Evolutionary conservation across 1,284 basidiomycete species (phyloP).

Genomic region (Melampsora americana): DNA sequence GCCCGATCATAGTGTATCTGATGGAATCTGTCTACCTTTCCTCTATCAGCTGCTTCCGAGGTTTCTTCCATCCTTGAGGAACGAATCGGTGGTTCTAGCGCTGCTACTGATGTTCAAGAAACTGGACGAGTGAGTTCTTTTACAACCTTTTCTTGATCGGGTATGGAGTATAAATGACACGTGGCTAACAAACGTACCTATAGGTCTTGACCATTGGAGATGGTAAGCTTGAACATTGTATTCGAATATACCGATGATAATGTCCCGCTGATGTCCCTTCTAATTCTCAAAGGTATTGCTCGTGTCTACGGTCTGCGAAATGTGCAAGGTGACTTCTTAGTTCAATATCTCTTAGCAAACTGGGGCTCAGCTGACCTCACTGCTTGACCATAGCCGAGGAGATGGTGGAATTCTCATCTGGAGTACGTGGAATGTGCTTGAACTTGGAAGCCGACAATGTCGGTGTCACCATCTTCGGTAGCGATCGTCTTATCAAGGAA

Average conservation of each 20-base stretch:
- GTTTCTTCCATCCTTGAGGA: conserved; percentile 98
- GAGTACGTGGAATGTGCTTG: conserved; percentile 85
- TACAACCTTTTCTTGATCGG: conserved; percentile 47
- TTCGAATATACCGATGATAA: background rate
- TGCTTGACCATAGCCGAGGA: conserved; percentile 72
- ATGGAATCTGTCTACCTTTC: background rate
- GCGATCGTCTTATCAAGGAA: conserved; percentile 99
- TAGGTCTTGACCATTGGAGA: conserved; percentile 81
- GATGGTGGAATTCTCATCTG: conserved; percentile 99
- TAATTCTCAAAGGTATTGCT: conserved; percentile 40
- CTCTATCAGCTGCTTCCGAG: conserved; percentile 81
- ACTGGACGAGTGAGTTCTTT: conserved; percentile 88
- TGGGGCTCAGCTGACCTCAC: background rate
- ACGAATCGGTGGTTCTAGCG: conserved; percentile 86
- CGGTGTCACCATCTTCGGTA: conserved; percentile 99
- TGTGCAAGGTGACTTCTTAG: conserved; percentile 64
- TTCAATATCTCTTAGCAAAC: conserved; percentile 22
- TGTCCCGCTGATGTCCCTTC: conserved; percentile 10
- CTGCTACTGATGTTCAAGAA: conserved; percentile 94
- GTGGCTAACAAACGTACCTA: background rate
- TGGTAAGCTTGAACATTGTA: conserved; percentile 72
- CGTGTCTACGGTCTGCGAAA: conserved; percentile 80
- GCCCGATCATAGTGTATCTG: background rate
- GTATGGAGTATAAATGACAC: background rate
- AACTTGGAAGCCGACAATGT: conserved; percentile 99